Evolutionary conservation across 768 basidiomycete species (phyloP).

Genomic region (Pleurotus salmoneostramineus): DNA sequence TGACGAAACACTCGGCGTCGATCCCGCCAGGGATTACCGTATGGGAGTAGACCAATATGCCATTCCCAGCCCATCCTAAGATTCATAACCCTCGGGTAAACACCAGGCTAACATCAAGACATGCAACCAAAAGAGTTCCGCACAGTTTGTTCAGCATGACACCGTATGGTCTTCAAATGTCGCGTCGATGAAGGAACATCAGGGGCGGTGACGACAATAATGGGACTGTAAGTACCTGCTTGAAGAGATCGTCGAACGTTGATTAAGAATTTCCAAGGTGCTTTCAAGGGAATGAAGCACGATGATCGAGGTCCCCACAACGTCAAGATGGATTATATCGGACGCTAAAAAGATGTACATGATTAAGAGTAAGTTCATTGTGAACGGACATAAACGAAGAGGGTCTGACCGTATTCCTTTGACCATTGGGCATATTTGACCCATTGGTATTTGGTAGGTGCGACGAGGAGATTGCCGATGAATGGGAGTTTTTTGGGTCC

Average conservation of each 20-base stretch:
- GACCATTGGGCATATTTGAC: constrained; percentile 16
- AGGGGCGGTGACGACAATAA: no score
- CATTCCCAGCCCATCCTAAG: constrained; percentile 31
- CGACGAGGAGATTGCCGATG: constrained; percentile 19
- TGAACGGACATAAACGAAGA: no score
- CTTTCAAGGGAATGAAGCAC: no score
- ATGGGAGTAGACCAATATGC: constrained; percentile 33
- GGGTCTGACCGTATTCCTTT: constrained; percentile 13
- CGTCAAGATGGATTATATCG: no score
- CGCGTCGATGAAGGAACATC: no score
- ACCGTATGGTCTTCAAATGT: constrained; percentile 23
- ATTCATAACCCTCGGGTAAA: background rate
- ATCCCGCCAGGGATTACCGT: constrained; percentile 35
- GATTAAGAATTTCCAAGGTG: no score
- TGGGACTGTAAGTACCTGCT: no score
- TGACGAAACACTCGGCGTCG: constrained; percentile 37
- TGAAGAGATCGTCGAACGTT: no score
- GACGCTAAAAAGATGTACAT: no score
- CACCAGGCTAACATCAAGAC: background rate
- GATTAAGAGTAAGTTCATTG: no score
- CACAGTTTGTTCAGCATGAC: constrained; percentile 23
- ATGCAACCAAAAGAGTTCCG: background rate
- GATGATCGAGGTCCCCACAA: no score
- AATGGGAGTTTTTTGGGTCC: constrained; percentile 19
- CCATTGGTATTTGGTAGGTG: constrained; percentile 16